Base-by-base conservation (phyloP, 2,329 filamentous ascomycete species). In the Orbilia blumenaviensis region DNA sequence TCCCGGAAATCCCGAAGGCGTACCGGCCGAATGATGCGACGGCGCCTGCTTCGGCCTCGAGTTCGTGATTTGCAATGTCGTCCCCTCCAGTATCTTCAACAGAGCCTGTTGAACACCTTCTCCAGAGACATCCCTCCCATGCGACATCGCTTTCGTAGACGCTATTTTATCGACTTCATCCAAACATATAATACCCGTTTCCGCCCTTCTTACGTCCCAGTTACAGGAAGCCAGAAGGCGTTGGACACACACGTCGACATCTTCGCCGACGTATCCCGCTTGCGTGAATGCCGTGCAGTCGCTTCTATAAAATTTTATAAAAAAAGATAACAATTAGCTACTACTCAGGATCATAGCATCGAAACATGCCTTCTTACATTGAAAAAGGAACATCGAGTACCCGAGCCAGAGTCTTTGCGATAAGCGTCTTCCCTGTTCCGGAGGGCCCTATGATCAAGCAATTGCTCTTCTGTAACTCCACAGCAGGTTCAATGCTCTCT, bases 91-190 rank as follows among this genome's bases (percentile, higher is more conserved):
- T 42, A 99, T 93, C 84, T 98, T 98, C 32, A 99, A 84, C 3
- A 99, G 85, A 5, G 95, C 94, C 83, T 99, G 95, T 81, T 99
- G 95, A 0, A 98, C 95, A 63, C 95, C 95, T 84, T 79, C 95
- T 21, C 95, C 95, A 16, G 94, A 92, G 1, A 99, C 95, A 81
- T 99, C 95, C 80, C 96, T 92, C 18, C 94, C 76, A 32, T 79
- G 94, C 75, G 96, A 93, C 76, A 89, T 89, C 14, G 94, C 91
- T 81, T 95, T 94, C 25, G 92, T 89, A 38, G 92, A 92, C 1
- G 95, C 94, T 72, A 98, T 94, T 84, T 99, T 99, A 85, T 99
- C 95, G 66, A 99, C 93, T 84, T 99, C 95, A 80, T 99, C 95
- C 18, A 99, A 86, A 67, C 96, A 95, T 52, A 99, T 93, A 67